Evolutionary conservation across 2,329 filamentous ascomycete genomes (phyloP).

Genomic region (Hypoxylon sp.): DNA sequence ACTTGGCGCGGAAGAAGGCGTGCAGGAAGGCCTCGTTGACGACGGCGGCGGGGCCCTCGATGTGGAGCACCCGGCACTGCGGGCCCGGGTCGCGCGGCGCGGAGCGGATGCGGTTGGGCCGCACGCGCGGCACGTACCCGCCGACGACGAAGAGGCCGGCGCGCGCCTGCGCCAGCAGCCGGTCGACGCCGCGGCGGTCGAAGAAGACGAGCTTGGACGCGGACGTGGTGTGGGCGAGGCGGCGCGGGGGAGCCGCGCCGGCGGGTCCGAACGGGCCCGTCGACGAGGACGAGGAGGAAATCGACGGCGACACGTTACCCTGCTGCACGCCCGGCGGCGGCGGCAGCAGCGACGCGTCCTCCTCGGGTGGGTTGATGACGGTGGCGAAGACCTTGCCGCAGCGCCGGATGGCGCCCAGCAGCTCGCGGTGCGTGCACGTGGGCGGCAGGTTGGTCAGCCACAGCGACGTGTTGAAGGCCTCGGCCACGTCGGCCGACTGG

Average conservation of each 20-base stretch:
- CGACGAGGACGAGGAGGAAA: no score
- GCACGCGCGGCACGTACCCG: conserved; percentile 49
- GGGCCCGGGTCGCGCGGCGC: conserved; percentile 39
- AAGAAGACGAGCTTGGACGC: conserved; percentile 56
- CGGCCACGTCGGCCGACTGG: conserved; percentile 50
- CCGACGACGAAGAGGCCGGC: conserved; percentile 53
- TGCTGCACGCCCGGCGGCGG: conserved; percentile 32
- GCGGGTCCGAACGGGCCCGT: no score
- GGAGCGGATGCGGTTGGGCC: conserved; percentile 59
- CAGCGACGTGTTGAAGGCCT: conserved; percentile 57
- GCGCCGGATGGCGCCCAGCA: conserved; percentile 54
- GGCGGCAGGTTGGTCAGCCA: conserved; percentile 62
- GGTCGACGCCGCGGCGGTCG: conserved; percentile 55
- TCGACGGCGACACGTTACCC: no score
- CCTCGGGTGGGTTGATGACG: conserved; percentile 59
- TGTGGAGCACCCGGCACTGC: conserved; percentile 58
- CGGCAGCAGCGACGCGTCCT: no score
- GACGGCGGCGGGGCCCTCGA: conserved; percentile 54
- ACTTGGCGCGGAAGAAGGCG: conserved; percentile 52
- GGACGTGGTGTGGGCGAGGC: conserved; percentile 37
- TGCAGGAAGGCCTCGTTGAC: conserved; percentile 54
- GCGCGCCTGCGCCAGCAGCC: conserved; percentile 55
- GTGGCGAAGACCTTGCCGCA: conserved; percentile 61
- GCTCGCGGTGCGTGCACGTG: conserved; percentile 51
- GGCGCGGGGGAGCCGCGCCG: neutral